Evolutionary conservation across 1,139 yeast species (phyloP).

Genomic region (Suhomyces chickasaworum): DNA sequence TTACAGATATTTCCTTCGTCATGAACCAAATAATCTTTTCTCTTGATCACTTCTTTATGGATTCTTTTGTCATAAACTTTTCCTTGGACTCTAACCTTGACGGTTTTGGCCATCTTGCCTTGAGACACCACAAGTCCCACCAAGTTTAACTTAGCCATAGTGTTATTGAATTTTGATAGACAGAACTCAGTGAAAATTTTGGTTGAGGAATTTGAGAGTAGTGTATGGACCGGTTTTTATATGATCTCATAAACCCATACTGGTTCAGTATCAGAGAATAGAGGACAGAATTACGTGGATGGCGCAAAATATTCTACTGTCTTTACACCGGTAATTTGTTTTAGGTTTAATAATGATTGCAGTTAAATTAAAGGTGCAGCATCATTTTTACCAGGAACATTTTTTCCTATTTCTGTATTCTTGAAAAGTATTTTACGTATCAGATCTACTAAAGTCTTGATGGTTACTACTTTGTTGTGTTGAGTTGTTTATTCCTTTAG

Average conservation of each 20-base stretch:
- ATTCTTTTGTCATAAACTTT: constrained; percentile 67
- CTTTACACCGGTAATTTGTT: no score
- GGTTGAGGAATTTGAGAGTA: constrained; percentile 1
- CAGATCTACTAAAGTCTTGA: no score
- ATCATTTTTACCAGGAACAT: no score
- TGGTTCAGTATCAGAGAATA: no score
- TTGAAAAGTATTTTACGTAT: background rate
- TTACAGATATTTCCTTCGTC: constrained; percentile 91
- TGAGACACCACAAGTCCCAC: constrained; percentile 92
- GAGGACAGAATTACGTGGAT: no score
- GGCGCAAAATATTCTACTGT: no score
- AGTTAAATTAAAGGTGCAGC: no score
- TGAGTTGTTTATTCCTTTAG: no score
- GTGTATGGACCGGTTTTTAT: background rate
- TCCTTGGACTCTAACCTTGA: constrained; percentile 85
- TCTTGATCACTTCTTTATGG: constrained; percentile 73
- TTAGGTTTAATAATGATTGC: no score
- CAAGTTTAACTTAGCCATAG: constrained; percentile 87
- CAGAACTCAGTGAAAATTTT: constrained; percentile 5
- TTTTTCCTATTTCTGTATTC: background rate
- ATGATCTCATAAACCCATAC: no score
- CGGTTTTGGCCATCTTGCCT: constrained; percentile 94
- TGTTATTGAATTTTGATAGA: background rate
- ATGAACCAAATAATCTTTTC: constrained; percentile 87
- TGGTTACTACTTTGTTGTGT: no score